phyloP scores from a whole-genome alignment of 2,329 filamentous ascomycete species.

The Colletotrichum paranaense region DNA sequence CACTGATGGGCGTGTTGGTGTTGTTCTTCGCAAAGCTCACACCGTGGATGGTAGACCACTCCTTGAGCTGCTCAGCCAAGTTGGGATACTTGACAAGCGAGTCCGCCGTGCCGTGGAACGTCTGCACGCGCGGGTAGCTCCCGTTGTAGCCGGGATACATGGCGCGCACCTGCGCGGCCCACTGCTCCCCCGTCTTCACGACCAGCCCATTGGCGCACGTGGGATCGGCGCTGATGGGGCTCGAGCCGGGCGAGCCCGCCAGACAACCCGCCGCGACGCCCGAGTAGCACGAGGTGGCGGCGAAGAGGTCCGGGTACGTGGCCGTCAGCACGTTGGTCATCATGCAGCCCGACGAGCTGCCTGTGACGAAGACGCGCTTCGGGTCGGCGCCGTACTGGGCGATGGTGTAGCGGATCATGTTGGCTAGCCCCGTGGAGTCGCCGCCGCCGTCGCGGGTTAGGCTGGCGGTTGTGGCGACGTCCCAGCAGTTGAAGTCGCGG shows the following conservation, averaged over 20 bases:
- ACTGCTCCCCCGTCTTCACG: slow-evolving; percentile 51
- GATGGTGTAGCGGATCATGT: slow-evolving; percentile 62
- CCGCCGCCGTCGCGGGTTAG: slow-evolving; percentile 60
- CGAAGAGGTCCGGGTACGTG: slow-evolving; percentile 49
- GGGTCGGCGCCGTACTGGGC: slow-evolving; percentile 56
- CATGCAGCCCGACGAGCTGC: slow-evolving; percentile 48
- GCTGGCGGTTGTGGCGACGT: slow-evolving; percentile 56
- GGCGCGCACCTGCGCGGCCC: slow-evolving; percentile 54
- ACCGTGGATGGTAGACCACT: slow-evolving; percentile 37
- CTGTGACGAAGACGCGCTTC: slow-evolving; percentile 57
- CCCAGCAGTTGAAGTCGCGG: slow-evolving; percentile 56
- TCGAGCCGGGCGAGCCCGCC: slow-evolving; percentile 37
- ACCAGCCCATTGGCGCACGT: slow-evolving; percentile 55
- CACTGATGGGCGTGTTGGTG: slow-evolving; percentile 40
- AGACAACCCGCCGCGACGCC: slow-evolving; percentile 48
- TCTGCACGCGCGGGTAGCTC: slow-evolving; percentile 43
- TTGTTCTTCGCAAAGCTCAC: slow-evolving; percentile 40
- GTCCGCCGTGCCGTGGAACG: slow-evolving; percentile 47
- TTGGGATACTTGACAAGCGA: slow-evolving; percentile 48
- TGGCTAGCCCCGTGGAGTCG: slow-evolving; percentile 59
- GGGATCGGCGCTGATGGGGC: slow-evolving; percentile 40
- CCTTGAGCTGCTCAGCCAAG: slow-evolving; percentile 37
- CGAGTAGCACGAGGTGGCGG: slow-evolving; percentile 46
- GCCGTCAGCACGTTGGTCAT: slow-evolving; percentile 50
- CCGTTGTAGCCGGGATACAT: slow-evolving; percentile 47